Evolutionary conservation across 192 early-diverging fungal species (phyloP).

Genomic region (Obelidium mucronatum): DNA sequence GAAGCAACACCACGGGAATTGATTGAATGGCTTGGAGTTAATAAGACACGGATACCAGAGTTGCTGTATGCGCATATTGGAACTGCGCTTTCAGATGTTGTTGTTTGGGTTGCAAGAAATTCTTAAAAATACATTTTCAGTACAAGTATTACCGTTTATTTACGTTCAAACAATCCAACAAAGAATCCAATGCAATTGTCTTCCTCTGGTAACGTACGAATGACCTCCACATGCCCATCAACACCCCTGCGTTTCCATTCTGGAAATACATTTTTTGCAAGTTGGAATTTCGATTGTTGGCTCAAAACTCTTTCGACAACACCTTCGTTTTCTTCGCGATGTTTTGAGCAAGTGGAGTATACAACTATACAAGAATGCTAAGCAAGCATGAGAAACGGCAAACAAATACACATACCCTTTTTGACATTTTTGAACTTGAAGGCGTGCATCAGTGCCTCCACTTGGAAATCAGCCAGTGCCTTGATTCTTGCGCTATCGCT

Average conservation of each 20-base stretch:
- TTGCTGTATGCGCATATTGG: slow-evolving; percentile 43
- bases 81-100: slow-evolving; percentile 17
- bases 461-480: slow-evolving; percentile 88
- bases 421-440: slow-evolving; percentile 79
- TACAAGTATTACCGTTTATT: not conserved
- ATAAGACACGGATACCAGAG: slow-evolving; percentile 54
- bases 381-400: not conserved
- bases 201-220: slow-evolving; percentile 78
- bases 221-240: slow-evolving; percentile 55
- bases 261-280: slow-evolving; percentile 69
- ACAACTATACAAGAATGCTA: slow-evolving; percentile 67
- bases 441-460: slow-evolving; percentile 80
- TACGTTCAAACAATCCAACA: not conserved
- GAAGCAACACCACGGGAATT: slow-evolving; percentile 59
- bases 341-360: slow-evolving; percentile 97
- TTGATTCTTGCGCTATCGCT: slow-evolving; percentile 64
- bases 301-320: slow-evolving; percentile 81
- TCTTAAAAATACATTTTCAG: slow-evolving; percentile 8
- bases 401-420: slow-evolving; percentile 34
- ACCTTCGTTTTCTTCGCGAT: slow-evolving; percentile 91
- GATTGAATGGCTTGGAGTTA: slow-evolving; percentile 59
- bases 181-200: slow-evolving; percentile 55
- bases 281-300: slow-evolving; percentile 63
- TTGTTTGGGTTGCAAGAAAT: slow-evolving; percentile 24
- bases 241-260: slow-evolving; percentile 85